Evolutionary conservation across 768 basidiomycete genomes (phyloP).

Genomic region (Leccinum subgranulosum): DNA sequence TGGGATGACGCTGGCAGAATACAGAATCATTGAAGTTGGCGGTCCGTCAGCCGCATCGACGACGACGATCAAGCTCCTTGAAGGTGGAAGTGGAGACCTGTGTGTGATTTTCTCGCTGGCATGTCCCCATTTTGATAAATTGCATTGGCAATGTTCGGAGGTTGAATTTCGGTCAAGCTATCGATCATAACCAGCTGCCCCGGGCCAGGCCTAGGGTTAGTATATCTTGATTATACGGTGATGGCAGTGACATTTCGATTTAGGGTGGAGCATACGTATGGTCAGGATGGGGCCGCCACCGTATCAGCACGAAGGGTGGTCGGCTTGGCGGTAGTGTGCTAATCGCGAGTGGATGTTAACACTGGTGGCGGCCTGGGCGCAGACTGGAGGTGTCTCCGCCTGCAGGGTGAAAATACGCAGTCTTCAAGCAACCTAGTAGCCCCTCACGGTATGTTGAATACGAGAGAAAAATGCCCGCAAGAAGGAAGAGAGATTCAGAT

Average conservation of each 20-base stretch:
- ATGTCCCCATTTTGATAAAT: neutral
- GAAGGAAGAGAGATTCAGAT: neutral
- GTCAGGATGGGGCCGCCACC: neutral
- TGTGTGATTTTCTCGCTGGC: neutral
- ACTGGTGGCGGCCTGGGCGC: neutral
- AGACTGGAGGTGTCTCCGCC: neutral
- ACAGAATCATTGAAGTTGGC: neutral
- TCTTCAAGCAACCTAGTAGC: neutral
- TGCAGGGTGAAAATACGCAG: neutral
- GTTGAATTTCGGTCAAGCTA: neutral
- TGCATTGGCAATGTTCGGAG: neutral
- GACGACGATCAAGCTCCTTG: neutral
- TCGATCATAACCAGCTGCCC: neutral
- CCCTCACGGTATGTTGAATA: neutral
- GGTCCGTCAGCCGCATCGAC: neutral
- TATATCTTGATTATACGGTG: neutral
- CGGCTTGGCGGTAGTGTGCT: neutral
- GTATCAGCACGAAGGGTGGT: neutral
- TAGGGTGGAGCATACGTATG: neutral
- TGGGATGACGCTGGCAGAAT: neutral
- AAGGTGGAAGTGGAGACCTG: neutral
- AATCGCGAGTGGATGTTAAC: neutral
- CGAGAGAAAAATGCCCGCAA: neutral
- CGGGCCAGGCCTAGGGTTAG: neutral
- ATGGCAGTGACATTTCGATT: neutral